Base-by-base conservation (phyloP, 1,284 basidiomycete species). In the Anthracocystis walkeri region DNA sequence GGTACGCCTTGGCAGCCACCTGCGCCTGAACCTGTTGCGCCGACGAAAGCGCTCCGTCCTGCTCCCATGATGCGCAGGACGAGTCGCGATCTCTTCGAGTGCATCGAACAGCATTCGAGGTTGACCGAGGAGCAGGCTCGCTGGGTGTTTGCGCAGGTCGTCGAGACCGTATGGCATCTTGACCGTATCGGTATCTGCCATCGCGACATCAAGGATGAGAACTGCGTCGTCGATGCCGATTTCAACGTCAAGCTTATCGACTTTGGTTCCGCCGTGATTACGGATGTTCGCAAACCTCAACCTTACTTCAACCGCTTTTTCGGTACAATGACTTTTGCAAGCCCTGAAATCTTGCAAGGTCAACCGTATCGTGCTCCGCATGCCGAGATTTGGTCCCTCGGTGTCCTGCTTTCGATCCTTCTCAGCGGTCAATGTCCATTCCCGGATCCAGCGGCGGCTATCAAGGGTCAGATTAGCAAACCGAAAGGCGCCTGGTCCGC, bases 161-260 rank as follows among this genome's bases (percentile, higher is more conserved):
- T 94, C 61, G 92, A 94, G 65, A 93, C 91, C 23, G 92, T 95
- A 20, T 87, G 89, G 77, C 92, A 94, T 82, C 88, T 97, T 35
- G 89, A 93, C 64, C 86, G 86, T 40, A 89, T 89, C 54, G 93
- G 94, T 6, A 91, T 96, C 69, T 90, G 90, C 23, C 94, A 97
- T 84, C 91, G 94, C 55, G 94, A 97, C 83, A 92, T 97, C 86
- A 97, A 97, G 85, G 94, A 96, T 82, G 94, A 97, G 86, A 97
- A 97, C 72, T 81, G 80, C 35, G 91, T 95, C 60, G 90, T 96
- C 64, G 93, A 95, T 84, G 87, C 87, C 58, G 77, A 80, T 41
- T 77, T 78, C 58, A 73, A 62, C 68, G 92, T 95, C 82, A 96
- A 97, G 85, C 88, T 97, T 56, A 94, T 97, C 82, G 94, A 97